phyloP scores from a whole-genome alignment of 2,329 filamentous ascomycete species.

The Penicillium sp. region DNA sequence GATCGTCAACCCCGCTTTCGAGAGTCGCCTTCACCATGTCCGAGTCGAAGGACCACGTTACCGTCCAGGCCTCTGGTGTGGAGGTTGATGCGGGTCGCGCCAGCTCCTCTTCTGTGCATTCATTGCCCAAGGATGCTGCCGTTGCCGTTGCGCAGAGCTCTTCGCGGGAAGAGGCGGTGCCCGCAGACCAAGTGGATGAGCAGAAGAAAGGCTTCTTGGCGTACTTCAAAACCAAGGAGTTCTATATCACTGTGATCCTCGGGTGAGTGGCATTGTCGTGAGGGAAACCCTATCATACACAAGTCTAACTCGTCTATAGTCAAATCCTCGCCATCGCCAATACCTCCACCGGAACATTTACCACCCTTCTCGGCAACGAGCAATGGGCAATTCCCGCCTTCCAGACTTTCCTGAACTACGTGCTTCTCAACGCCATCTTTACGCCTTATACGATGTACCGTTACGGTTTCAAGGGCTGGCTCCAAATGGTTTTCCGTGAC shows the following conservation, averaged over 20 bases:
- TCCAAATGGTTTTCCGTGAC: constrained; percentile 63
- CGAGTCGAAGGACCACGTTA: constrained; percentile 27
- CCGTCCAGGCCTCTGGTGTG: constrained; percentile 23
- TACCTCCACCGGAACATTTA: constrained; percentile 90
- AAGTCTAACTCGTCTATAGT: constrained; percentile 35
- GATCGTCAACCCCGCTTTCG: constrained; percentile 15
- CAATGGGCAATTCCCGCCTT: constrained; percentile 88
- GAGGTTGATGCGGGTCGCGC: constrained; percentile 4
- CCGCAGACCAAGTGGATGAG: constrained; percentile 42
- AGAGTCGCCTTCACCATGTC: constrained; percentile 25
- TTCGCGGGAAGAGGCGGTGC: constrained; percentile 15
- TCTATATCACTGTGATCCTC: constrained; percentile 79
- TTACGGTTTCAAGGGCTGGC: constrained; percentile 74
- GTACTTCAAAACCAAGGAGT: constrained; percentile 81
- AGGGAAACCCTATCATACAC: not conserved
- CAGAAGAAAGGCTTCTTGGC: constrained; percentile 57
- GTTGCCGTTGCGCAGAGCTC: constrained; percentile 16
- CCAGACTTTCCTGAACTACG: constrained; percentile 94
- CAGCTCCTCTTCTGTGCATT: constrained; percentile 8
- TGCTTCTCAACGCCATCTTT: constrained; percentile 80
- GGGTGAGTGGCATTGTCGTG: constrained; percentile 53
- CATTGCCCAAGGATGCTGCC: constrained; percentile 22
- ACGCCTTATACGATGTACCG: constrained; percentile 75
- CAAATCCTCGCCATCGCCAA: constrained; percentile 88
- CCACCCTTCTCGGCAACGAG: constrained; percentile 67